Percentiles rank a stretch among this genome's conserved stretches.
Evolutionary conservation across 352 stramenopile species (phyloP).

Genomic region (Globisporangium recalcitrans): DNA sequence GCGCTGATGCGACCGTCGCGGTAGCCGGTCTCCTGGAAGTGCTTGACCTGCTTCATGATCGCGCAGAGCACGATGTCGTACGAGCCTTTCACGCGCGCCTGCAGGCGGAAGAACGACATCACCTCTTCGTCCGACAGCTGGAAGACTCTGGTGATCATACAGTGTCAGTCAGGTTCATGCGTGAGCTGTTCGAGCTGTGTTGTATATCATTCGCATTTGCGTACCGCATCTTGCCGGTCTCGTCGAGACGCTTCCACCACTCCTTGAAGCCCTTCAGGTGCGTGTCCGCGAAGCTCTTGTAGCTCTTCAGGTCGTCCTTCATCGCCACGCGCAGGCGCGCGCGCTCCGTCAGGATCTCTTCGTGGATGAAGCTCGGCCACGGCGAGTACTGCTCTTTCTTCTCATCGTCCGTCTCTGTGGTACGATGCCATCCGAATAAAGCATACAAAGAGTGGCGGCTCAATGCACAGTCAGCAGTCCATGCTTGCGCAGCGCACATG

Average conservation of each 20-base stretch:
- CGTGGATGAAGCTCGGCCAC: slow-evolving; percentile 86
- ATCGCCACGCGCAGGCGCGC: slow-evolving; percentile 81
- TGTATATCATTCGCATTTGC: neutral
- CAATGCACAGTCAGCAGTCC: neutral
- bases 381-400: slow-evolving; percentile 86
- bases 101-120: slow-evolving; percentile 64
- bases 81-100: slow-evolving; percentile 87
- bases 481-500: neutral
- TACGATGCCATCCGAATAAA: neutral
- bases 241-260: slow-evolving; percentile 55
- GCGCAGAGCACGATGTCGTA: slow-evolving; percentile 90
- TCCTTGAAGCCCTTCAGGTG: slow-evolving; percentile 62
- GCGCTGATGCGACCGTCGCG: slow-evolving; percentile 71
- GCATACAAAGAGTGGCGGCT: neutral
- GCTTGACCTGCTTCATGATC: slow-evolving; percentile 89
- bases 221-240: slow-evolving; percentile 40
- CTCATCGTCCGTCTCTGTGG: slow-evolving; percentile 87
- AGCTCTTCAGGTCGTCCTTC: slow-evolving; percentile 70
- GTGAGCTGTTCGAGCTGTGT: too few species aligned
- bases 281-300: slow-evolving; percentile 50
- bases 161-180: neutral
- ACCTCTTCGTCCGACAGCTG: slow-evolving; percentile 85
- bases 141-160: slow-evolving; percentile 49
- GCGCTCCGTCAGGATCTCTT: slow-evolving; percentile 90
- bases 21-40: slow-evolving; percentile 90